These are phyloP conservation scores for Cercospora sp. DNA, from an alignment of 2,329 filamentous ascomycete genomes.

Conservation along the genomic window DNA sequence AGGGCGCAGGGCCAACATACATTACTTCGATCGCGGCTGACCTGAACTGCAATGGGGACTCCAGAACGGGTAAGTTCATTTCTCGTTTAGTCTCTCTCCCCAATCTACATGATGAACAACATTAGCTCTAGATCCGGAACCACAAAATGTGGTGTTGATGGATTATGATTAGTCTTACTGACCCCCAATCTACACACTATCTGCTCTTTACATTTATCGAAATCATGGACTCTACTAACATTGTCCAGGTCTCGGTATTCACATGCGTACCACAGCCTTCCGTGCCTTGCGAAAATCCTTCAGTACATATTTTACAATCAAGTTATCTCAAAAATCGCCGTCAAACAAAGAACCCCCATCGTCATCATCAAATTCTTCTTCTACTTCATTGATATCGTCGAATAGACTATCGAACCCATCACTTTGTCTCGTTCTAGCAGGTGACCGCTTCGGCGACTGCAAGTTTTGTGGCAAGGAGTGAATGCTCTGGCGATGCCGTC, in stretches of 20 bases:
- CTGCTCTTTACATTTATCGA: neutral
- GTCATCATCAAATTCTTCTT: neutral
- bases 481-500: neutral
- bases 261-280: neutral
- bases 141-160: slow-evolving; percentile 14
- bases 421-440: neutral
- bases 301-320: neutral
- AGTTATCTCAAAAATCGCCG: neutral
- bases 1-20: slow-evolving; percentile 13
- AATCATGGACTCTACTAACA: neutral
- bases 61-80: neutral
- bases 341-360: neutral
- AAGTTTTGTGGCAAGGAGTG: neutral
- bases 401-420: neutral
- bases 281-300: too few species aligned
- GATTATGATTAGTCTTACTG: slow-evolving; percentile 17
- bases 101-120: slow-evolving; percentile 9
- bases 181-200: neutral
- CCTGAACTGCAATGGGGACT: neutral
- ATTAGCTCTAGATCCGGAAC: slow-evolving; percentile 17
- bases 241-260: neutral
- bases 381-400: neutral
- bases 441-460: neutral
- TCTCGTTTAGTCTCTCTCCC: neutral
- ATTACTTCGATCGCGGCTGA: neutral